Evolutionary conservation across 1,284 basidiomycete species (phyloP), one percentile per base, ranked within the genome.

Genomic region (Tilletia caries): DNA sequence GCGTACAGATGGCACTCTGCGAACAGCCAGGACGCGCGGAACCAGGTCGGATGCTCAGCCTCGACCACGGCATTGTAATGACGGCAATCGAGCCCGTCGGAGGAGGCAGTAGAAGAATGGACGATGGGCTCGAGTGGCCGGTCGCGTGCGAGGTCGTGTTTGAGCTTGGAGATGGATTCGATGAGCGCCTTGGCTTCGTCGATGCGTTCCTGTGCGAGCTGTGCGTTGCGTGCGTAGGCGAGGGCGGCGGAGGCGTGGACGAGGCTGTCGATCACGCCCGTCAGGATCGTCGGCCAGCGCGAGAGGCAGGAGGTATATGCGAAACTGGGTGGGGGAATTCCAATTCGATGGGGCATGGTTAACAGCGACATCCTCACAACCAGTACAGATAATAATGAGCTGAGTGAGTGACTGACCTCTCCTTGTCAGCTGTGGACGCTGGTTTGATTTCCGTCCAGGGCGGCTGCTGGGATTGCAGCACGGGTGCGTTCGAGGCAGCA

Each of bases 211-310:
- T 86, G 86, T 25, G 76, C 81, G 50, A 71, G 68, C 79, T 90
- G 88, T 68, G 88, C 87, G 71, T 85, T 82, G 13, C 66, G 71
- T 27, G 71, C 73, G 67, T 73, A 73, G 43, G 76, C 74, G 52
- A 83, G 79, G 12, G 73, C 71, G 67, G 79, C 69, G 69, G 81
- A 81, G 67, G 81, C 74, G 65, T 86, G 87, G 77, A 89, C 87
- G 58, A 93, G 84, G 64, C 88, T 88, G 80, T 92, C 90, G 74
- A 93, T 89, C 69, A 92, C 86, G 69, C 88, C 87, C 5, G 92
- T 92, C 64, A 94, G 86, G 75, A 95, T 97, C 37, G 91, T 87
- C 0, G 95, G 95, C 95, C 95, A 98, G 70, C 93, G 87, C 82
- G 87, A 86, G 67, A 86, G 76, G 8, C 89, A 86, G 2, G 88